These are phyloP conservation scores for Botryotinia globosa DNA, from an alignment of 2,329 filamentous ascomycete species.

Conservation along the genomic window DNA sequence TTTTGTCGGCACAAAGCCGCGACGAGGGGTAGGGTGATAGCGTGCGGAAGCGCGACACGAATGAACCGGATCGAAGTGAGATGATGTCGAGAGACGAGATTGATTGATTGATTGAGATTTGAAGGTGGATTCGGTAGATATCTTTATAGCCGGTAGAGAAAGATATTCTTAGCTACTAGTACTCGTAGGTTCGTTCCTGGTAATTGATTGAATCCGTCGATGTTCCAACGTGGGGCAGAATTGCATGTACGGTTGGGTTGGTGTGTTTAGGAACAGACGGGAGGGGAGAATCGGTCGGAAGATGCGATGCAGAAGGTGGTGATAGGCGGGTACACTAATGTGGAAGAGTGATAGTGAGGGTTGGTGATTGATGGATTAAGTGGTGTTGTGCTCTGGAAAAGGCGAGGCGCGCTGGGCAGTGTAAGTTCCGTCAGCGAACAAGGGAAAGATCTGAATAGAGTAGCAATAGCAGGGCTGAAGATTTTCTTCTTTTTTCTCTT, in stretches of 20 bases:
- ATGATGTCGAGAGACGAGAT: neutral
- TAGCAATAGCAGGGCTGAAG: slow-evolving; percentile 17
- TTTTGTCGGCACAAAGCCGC: slow-evolving; percentile 3
- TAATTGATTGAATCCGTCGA: neutral
- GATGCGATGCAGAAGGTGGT: slow-evolving; percentile 7
- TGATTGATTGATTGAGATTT: neutral
- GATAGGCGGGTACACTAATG: neutral
- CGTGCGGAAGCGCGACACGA: neutral
- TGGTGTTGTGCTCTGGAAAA: neutral
- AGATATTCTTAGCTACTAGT: neutral
- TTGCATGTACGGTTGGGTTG: neutral
- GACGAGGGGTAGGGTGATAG: slow-evolving; percentile 2
- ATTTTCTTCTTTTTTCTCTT: neutral
- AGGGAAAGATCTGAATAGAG: slow-evolving; percentile 7
- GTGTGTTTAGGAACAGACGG: neutral
- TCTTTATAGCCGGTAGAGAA: slow-evolving; percentile 13
- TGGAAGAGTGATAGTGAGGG: neutral
- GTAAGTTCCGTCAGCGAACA: slow-evolving; percentile 2
- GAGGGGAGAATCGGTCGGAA: slow-evolving; percentile 10
- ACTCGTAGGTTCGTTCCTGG: too few relatives aligned
- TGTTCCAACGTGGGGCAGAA: slow-evolving; percentile 4
- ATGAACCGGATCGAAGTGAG: slow-evolving; percentile 1
- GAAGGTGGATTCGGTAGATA: slow-evolving; percentile 12
- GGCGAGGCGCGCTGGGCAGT: slow-evolving; percentile 4
- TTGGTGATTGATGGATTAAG: neutral